A percentile compares a stretch with the other conserved stretches of the same genome.
Evolutionary conservation across 2,329 filamentous ascomycete genomes (phyloP).

Genomic region (Elsinoe perseae): DNA sequence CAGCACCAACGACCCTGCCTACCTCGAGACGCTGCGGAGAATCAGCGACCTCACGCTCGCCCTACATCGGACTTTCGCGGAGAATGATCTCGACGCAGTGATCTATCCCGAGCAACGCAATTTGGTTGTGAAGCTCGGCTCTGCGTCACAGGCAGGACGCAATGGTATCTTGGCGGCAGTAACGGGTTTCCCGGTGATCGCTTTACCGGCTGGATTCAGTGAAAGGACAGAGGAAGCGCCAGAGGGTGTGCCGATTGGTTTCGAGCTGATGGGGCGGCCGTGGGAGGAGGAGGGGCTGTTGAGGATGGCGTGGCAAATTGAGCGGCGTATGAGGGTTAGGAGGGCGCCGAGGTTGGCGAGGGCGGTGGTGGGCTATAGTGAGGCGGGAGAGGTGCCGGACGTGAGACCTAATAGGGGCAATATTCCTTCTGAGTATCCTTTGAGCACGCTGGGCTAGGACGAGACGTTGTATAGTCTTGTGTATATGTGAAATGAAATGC

Average conservation of each 20-base stretch:
- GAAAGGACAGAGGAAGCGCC: constrained; percentile 42
- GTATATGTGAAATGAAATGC: too few species aligned
- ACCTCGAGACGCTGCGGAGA: constrained; percentile 38
- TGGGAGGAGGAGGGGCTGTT: constrained; percentile 51
- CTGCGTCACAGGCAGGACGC: constrained; percentile 50
- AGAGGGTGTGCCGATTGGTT: constrained; percentile 54
- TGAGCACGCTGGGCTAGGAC: constrained; percentile 30
- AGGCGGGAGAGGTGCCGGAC: constrained; percentile 39
- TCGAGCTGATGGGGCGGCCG: constrained; percentile 54
- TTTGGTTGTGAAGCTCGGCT: constrained; percentile 52
- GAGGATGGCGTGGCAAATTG: constrained; percentile 46
- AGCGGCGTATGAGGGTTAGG: constrained; percentile 41
- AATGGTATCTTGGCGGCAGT: constrained; percentile 51
- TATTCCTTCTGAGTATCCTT: constrained; percentile 41
- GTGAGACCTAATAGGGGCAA: constrained; percentile 38
- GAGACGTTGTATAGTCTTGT: too few species aligned
- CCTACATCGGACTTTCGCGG: constrained; percentile 44
- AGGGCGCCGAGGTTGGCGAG: constrained; percentile 42
- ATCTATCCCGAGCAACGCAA: constrained; percentile 60
- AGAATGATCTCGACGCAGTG: constrained; percentile 47
- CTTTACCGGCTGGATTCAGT: constrained; percentile 49
- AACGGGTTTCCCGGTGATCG: constrained; percentile 47
- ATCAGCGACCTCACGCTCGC: constrained; percentile 48
- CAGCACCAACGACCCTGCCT: constrained; percentile 46
- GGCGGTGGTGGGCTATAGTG: constrained; percentile 32